Evolutionary conservation across 2,329 filamentous ascomycete genomes (phyloP), one percentile per base, ranked within the genome.

Genomic region (Aspergillus alliaceus): DNA sequence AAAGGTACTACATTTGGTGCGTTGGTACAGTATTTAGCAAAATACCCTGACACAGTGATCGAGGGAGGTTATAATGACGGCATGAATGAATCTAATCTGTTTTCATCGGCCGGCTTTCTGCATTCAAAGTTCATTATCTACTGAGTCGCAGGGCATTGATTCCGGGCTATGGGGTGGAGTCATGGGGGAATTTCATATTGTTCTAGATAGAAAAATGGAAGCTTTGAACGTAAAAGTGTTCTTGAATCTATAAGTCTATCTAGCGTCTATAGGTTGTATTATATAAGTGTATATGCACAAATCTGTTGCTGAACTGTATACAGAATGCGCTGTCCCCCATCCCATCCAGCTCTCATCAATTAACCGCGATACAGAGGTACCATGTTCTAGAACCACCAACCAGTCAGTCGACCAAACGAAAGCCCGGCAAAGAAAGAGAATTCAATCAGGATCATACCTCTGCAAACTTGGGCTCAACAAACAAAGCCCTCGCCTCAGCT

Each of bases 381-480:
- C 69, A 74, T 74, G 2, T 69, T 69, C 71, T 74, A 54, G 22
- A 42, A 27, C 8, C 8, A 46, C 35, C 48, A 20, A 44, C 6
- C 40, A 18, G 40, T 44, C 14, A 44, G 25, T 37, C 29, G 59
- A 35, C 32, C 1, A n/a, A 46, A 37, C 15, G 9, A 7, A 44
- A 35, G 29, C 9, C 27, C 6, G n/a, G 37, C 44, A 15, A 15
- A 35, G 34, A 18, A 15, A 46, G 25, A 24, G 12, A 46, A 11
- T 34, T 6, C 24, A 14, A 37, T 14, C 15, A 34, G 8, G 6
- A 47, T 20, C 14, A 37, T 60, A 73, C 70, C 57, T 70, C 64
- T 2, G 69, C 71, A 65, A 73, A 74, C 61, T 69, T 74, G 2
- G 72, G 72, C 62, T 75, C 71, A 34, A 75, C 58, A 62, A 75